Evolutionary conservation across 1,284 basidiomycete genomes (phyloP).

Genomic region (Tremellales sp.): DNA sequence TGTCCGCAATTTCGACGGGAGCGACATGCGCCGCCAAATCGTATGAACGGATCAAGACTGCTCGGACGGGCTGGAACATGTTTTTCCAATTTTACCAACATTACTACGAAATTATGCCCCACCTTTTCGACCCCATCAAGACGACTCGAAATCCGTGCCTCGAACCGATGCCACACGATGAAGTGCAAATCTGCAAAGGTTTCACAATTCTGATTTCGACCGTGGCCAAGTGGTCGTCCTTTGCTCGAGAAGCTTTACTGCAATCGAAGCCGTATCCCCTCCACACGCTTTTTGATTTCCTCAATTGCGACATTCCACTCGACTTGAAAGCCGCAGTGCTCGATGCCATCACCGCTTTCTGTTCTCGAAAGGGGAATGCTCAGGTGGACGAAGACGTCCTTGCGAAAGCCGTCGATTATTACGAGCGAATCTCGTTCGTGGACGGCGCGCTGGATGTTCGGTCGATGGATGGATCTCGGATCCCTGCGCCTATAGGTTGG

Average conservation of each 20-base stretch:
- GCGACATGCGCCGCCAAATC: constrained; percentile 62
- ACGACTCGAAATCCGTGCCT: constrained; percentile 19
- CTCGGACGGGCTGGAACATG: constrained; percentile 28
- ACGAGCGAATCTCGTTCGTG: constrained; percentile 69
- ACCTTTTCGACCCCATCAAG: constrained; percentile 37
- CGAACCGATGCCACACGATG: constrained; percentile 34
- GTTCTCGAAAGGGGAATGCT: constrained; percentile 65
- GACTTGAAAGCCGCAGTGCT: constrained; percentile 88
- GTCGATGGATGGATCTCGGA: constrained; percentile 19
- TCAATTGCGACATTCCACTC: constrained; percentile 74
- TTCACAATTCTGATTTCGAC: constrained; percentile 61
- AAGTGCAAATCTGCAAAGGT: constrained; percentile 30
- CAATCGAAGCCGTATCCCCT: constrained; percentile 74
- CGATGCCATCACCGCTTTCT: constrained; percentile 79
- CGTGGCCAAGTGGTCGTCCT: constrained; percentile 67
- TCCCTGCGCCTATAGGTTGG: constrained; percentile 40
- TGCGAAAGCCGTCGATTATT: constrained; percentile 56
- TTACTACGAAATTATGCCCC: constrained; percentile 40
- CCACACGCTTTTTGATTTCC: constrained; percentile 69
- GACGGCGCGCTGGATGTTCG: constrained; percentile 36
- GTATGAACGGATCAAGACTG: constrained; percentile 40
- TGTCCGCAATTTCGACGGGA: constrained; percentile 77
- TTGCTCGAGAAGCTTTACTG: constrained; percentile 50
- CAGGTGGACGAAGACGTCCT: constrained; percentile 70
- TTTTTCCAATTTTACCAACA: constrained; percentile 42